These are phyloP conservation scores for Trypanosoma cruzi DNA, from an alignment of 208 protist genomes.

Conservation along the genomic window DNA sequence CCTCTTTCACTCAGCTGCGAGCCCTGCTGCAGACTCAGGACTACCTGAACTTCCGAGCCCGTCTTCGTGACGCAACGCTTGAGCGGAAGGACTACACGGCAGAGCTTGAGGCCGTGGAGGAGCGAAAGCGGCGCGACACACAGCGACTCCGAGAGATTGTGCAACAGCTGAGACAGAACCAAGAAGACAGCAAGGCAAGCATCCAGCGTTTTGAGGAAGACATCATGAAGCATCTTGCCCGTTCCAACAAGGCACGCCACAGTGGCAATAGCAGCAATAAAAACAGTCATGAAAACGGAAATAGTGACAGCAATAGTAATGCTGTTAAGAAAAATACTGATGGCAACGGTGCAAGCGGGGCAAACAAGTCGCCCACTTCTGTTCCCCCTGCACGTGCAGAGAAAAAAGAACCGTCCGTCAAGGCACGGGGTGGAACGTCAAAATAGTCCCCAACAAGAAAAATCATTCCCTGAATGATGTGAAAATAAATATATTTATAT, in stretches of 20 bases:
- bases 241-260: background rate
- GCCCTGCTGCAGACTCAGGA: slow-evolving; percentile 66
- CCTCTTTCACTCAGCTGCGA: slow-evolving; percentile 60
- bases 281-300: no score
- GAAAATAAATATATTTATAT: no score
- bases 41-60: slow-evolving; percentile 64
- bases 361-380: background rate
- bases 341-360: no score
- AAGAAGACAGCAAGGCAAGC: slow-evolving; percentile 53
- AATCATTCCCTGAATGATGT: background rate
- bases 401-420: background rate
- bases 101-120: slow-evolving; percentile 63
- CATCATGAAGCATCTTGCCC: slow-evolving; percentile 21
- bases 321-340: background rate
- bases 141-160: slow-evolving; percentile 52
- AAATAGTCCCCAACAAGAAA: background rate
- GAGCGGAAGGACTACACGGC: slow-evolving; percentile 61
- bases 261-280: no score
- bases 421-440: background rate
- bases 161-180: slow-evolving; percentile 38
- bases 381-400: background rate
- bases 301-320: no score
- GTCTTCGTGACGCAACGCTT: slow-evolving; percentile 58
- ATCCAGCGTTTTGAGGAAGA: slow-evolving; percentile 55
- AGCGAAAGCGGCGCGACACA: slow-evolving; percentile 59